Conservation (phyloP, 306 rosid species). For the Sphenostylis stenocarpa region DNA sequence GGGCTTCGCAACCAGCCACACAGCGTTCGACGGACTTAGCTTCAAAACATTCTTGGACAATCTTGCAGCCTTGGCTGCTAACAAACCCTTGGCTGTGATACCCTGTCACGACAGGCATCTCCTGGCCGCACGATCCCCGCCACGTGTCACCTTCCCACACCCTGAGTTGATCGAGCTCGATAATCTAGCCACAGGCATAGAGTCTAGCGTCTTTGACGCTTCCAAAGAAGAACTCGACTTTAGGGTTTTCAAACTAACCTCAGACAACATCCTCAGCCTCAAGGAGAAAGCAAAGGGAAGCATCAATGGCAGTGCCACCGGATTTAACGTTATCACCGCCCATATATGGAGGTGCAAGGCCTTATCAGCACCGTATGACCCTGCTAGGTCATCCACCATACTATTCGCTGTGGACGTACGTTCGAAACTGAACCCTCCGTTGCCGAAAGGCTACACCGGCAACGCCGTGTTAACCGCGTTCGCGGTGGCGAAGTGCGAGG, state of each 20-base stretch:
- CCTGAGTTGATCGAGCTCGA: constrained; percentile 54
- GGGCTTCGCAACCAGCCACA: constrained; percentile 61
- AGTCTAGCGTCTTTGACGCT: constrained; percentile 49
- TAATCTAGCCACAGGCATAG: background rate
- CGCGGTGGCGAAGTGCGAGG: constrained; percentile 44
- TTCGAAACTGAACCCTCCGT: constrained; percentile 47
- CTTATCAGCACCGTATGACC: constrained; percentile 36
- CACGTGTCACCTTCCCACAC: constrained; percentile 62
- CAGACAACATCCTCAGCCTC: constrained; percentile 37
- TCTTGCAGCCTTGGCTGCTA: constrained; percentile 60
- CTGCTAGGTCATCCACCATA: constrained; percentile 46
- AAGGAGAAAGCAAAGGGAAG: constrained; percentile 51
- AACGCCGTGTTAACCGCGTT: constrained; percentile 58
- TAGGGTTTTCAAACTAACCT: constrained; percentile 48
- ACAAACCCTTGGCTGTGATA: constrained; percentile 44
- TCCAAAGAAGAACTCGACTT: constrained; percentile 53
- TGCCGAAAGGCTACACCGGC: constrained; percentile 43
- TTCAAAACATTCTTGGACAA: constrained; percentile 62
- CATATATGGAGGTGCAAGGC: constrained; percentile 75
- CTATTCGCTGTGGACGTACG: constrained; percentile 69
- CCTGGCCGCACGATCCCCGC: constrained; percentile 77
- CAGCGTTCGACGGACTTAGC: constrained; percentile 64
- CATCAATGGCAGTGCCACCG: background rate
- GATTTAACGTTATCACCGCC: constrained; percentile 64
- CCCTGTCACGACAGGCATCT: constrained; percentile 61